Conservation (phyloP, 1,284 basidiomycete species). For the Agaricales sp. region DNA sequence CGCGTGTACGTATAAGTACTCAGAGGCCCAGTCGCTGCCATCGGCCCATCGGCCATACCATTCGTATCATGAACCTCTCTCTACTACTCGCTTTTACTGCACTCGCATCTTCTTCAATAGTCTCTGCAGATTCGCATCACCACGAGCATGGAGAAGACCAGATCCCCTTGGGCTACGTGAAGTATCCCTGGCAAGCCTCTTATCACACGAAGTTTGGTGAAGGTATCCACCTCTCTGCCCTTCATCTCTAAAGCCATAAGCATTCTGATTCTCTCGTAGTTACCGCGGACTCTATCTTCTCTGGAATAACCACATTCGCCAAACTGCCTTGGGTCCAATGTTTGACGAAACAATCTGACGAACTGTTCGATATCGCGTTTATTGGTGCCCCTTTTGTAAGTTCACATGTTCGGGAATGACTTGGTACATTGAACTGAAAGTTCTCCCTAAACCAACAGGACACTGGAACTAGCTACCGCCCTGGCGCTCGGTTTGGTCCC, state of each 20-base stretch:
- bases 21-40: too few species aligned
- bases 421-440: too few species aligned
- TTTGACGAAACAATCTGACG: conserved; percentile 43
- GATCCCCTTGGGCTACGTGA: conserved; percentile 53
- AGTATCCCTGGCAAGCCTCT: conserved; percentile 46
- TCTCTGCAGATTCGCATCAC: conserved; percentile 25
- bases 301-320: conserved; percentile 68
- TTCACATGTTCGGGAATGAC: conserved; percentile 10
- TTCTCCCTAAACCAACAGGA: conserved; percentile 33
- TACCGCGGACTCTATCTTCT: conserved; percentile 61
- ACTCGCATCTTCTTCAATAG: conserved; percentile 13
- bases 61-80: conserved; percentile 22
- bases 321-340: conserved; percentile 69
- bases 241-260: background rate
- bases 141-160: conserved; percentile 36
- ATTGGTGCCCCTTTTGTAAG: conserved; percentile 70
- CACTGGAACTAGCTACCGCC: conserved; percentile 66
- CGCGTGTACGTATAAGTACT: too few species aligned
- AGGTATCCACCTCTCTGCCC: conserved; percentile 13
- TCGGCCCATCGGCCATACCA: too few species aligned
- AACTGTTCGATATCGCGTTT: conserved; percentile 65
- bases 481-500: conserved; percentile 73
- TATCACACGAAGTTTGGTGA: conserved; percentile 44
- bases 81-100: conserved; percentile 11
- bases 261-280: conserved; percentile 25